These are phyloP conservation scores for Stenogyne calaminthoides DNA, from an alignment of 305 asterid genomes.

Conservation along the genomic window DNA sequence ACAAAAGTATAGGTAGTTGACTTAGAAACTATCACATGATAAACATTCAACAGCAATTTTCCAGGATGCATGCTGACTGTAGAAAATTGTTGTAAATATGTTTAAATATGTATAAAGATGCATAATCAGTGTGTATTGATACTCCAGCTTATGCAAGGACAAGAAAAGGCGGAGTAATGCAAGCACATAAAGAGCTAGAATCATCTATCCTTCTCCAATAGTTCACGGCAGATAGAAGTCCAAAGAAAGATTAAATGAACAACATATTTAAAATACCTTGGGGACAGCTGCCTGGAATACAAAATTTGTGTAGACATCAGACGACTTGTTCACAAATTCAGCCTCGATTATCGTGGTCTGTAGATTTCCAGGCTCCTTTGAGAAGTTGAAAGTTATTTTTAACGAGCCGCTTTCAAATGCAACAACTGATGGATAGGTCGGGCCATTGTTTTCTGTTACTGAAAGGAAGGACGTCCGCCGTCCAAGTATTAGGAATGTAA, in stretches of 20 bases:
- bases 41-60: slow-evolving; percentile 8
- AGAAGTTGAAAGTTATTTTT: slow-evolving; percentile 70
- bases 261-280: slow-evolving; percentile 57
- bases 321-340: slow-evolving; percentile 68
- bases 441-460: slow-evolving; percentile 65
- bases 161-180: background rate
- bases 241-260: background rate
- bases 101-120: background rate
- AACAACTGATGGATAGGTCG: slow-evolving; percentile 70
- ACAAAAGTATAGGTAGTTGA: background rate
- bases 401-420: slow-evolving; percentile 88
- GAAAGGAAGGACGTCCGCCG: slow-evolving; percentile 16
- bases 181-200: slow-evolving; percentile 17
- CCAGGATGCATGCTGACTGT: background rate
- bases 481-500: slow-evolving; percentile 6
- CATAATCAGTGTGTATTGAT: background rate
- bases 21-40: slow-evolving; percentile 16
- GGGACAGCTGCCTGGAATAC: slow-evolving; percentile 99
- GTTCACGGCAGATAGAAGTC: background rate
- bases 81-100: slow-evolving; percentile 13
- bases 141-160: slow-evolving; percentile 9
- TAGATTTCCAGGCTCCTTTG: slow-evolving; percentile 78
- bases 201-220: background rate
- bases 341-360: slow-evolving; percentile 78
- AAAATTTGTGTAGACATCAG: slow-evolving; percentile 63